Base-by-base conservation (phyloP, 176 grass and related monocot genomes). In the Poa annua region DNA sequence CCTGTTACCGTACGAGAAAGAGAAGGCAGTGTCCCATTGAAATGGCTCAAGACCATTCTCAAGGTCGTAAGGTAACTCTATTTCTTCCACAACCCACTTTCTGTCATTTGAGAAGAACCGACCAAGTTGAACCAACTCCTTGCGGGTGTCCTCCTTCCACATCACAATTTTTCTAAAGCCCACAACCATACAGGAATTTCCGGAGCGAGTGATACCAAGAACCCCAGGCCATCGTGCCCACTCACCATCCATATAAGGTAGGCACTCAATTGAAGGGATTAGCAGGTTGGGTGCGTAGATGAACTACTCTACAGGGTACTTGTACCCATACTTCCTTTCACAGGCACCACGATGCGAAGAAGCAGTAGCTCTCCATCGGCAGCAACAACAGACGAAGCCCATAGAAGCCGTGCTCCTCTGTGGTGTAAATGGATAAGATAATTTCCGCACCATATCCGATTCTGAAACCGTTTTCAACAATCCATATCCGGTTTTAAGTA, bases 191-290 rank as follows among this genome's bases (percentile, higher is more conserved):
- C 8, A 32, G 15, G 3, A 34, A 13, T 65, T 1, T 13, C 29
- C 62, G 33, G 20, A 57, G n/a, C 6, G 29, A 16, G 11, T 34
- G 62, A 65, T 65, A 34, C 62, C 62, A 35, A 65, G 62, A 65
- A 65, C 59, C 29, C 62, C 62, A 65, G 62, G 62, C 62, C 29
- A 8, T 65, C 62, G 62, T 16, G 62, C 62, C 29, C 29, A 65
- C 14, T 65, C 29, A 65, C 16, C 50, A 52, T 52, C 50, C 50
- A 17, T 7, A 8, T 1, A 35, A 17, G 62, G 62, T 34, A 65
- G 29, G 62, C 62, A 12, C 62, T 33, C 33, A 34, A 65, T 34
- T 19, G 62, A 34, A 26, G 29, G 62, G 29, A 13, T 33, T 65
- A 16, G 33, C 29, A 16, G 29, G 29, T 7, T 17, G 62, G 62